Base-by-base conservation (phyloP, 345 rosid genomes). In the Cochlearia excelsa region DNA sequence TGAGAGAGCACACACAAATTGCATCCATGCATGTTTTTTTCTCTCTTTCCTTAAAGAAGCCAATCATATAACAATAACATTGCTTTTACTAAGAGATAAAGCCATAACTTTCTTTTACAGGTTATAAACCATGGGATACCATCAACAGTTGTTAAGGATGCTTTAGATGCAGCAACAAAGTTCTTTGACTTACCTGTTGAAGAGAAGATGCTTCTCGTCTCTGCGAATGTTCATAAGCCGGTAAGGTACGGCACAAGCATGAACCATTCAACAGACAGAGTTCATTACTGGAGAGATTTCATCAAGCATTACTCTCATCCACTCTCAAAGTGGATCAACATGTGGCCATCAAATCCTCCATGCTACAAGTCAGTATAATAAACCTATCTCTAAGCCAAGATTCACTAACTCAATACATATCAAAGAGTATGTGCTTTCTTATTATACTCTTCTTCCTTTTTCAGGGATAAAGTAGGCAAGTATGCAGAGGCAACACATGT, bases 241-340 rank as follows among this genome's bases (percentile, higher is more conserved):
- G 80, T 78, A 34, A 72, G 88, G 27, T 83, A 80, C 37, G 85
- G 88, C 49, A 80, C 85, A 51, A 83, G 88, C 63, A 11, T 83
- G 8, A 83, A 78, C 67, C 88, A 75, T 63, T 30, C 69, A 38
- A 66, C 2, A 4, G 85, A 80, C 52, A 72, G 57, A 72, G 76
- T 80, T 60, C 75, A 72, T 56, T 80, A 69, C 54, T 80, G 88
- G 88, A 80, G 88, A 78, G 88, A 83, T 35, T 83, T 83, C 77
- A 70, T 82, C 59, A 82, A 82, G 66, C 82, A 78, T 34, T 80
- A 80, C 74, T 72, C 76, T 29, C 77, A 82, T 64, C 88, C 87
- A 26, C 75, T 76, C 70, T 67, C 83, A 26, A 70, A 76, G 5
- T 82, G 84, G 88, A 78, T 77, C 57, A 64, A 76, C 48, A 61